Evolutionary conservation across 2,329 filamentous ascomycete genomes (phyloP), one percentile per base, ranked within the genome.

Genomic region (Aspergillus japonicus): DNA sequence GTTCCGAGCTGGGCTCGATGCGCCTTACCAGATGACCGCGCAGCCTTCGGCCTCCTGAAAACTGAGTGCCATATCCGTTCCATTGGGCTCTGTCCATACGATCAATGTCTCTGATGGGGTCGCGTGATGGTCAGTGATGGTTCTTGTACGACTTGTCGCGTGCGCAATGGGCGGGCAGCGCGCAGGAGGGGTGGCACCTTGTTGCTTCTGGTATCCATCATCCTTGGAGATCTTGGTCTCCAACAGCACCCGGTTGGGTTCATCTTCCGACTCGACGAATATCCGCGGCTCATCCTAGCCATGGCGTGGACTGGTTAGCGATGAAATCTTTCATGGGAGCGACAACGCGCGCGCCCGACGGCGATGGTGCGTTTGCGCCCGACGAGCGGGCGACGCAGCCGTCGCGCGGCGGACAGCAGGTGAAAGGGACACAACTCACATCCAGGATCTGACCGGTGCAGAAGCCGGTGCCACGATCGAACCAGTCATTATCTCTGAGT

Each of bases 401-500:
- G 42, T 63, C 58, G 61, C 63, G 64, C 57, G 50, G 61, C 47
- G 26, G 42, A 33, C 33, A 42, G 21, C 53, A 16, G 53, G 53
- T 33, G 53, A n/a, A 21, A 29, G 44, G 39, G 26, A 29, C 24
- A 33, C 21, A 57, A 69, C 89, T 76, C 85, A 95, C 90, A 75
- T 87, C 84, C 64, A 88, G 79, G 65, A 90, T 85, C 65, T 87
- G 84, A 51, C 93, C 92, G 61, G 87, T 91, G 77, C 95, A 98
- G 77, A 97, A 97, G 64, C 95, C 95, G 51, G 95, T 99, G 65
- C 95, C 95, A 72, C 94, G 86, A 80, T 99, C 95, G 75, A 94
- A 97, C 95, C 95, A 99, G 86, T 98, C 95, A 84, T 96, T 96
- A 80, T 96, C 92, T 77, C 91, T 92, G 71, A 99, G 85, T 82